Evolutionary conservation across 768 basidiomycete genomes (phyloP), one percentile per base, ranked within the genome.

Genomic region (Russula dissimulans): DNA sequence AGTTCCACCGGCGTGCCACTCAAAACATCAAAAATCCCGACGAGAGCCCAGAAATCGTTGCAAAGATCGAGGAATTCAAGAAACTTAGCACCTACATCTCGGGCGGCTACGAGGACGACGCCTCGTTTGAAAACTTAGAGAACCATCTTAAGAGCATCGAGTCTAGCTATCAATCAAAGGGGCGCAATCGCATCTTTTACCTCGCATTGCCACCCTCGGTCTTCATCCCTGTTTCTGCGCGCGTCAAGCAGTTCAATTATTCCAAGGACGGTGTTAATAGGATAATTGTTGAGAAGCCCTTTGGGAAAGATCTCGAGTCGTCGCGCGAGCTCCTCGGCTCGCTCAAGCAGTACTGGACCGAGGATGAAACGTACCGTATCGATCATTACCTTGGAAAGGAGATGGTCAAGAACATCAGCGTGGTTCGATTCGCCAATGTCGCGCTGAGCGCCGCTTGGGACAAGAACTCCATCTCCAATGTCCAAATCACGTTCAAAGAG

Each of bases 321-420:
- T 90, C 88, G 57, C 81, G 88, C 51, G 80, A 82, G 62, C 85
- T 99, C 59, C 81, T 97, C 59, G 70, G 74, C 22, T 78, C 85
- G 17, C 79, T 99, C 72, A 95, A 92, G 76, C 71, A 84, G 65
- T 84, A 90, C 62, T 99, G 95, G 94, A 78, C 79, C 3, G 95
- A 99, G 74, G 91, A 97, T 32, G 97, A 99, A 78, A 98, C 95
- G 10, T 99, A 90, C 84, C 89, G 95, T 55, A 98, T 99, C 71
- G 95, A 99, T 74, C 95, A 99, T 71, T 99, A 99, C 73, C 87
- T 99, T 55, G 95, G 95, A 59, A 99, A 99, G 78, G 95, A 99
- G 81, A 98, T 99, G 95, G 91, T 97, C 70, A 99, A 99, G 81
- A 99, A 98, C 74, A 72, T 99, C 57, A 87, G 98, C 64, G 91